Base-by-base conservation (phyloP, 106 monocot genomes). In the Phalaenopsis equestris region DNA sequence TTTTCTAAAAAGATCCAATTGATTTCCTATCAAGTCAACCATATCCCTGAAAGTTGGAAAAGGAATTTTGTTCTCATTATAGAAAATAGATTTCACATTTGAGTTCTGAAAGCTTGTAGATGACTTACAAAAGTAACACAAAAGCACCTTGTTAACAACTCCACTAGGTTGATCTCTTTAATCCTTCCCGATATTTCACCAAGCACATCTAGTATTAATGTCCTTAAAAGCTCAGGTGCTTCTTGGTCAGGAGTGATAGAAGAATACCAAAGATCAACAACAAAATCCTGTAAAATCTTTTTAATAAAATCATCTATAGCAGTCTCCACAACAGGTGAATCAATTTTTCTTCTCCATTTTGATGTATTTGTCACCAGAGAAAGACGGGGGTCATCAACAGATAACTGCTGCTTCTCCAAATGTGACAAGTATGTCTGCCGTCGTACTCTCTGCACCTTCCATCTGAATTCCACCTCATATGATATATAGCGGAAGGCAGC, bases 81-180 rank as follows among this genome's bases (percentile, higher is more conserved):
- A 75, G 39, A 84, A 77, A 42, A 42, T 30, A 78, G 12, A 24
- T 47, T 55, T 73, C 41, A 42, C 74, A 36, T 49, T 68, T 42
- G 39, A 61, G 21, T 55, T 72, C 49, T 47, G 21, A 39, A 68
- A 78, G 64, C 24, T 52, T 73, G 79, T 41, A 79, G 88, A 75
- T 83, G 81, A 88, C 86, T 84, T 80, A 90, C 84, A 85, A 82
- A 96, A 89, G 84, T 81, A 80, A 80, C 55, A 81, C 70, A 85
- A 87, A 83, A 84, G 78, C 78, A 99, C 98, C 98, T 99, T 86
- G 99, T 95, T 83, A 99, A 75, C 84, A 99, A 91, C 75, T 99
- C 93, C 12, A 99, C 89, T 47, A 99, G 92, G 85, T 99, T 99
- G 83, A 95, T 88, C 74, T 91, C 91, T 75, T 91, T 99, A 18